phyloP scores from a whole-genome alignment of 768 basidiomycete genomes.

The Pulveroboletus frians region DNA sequence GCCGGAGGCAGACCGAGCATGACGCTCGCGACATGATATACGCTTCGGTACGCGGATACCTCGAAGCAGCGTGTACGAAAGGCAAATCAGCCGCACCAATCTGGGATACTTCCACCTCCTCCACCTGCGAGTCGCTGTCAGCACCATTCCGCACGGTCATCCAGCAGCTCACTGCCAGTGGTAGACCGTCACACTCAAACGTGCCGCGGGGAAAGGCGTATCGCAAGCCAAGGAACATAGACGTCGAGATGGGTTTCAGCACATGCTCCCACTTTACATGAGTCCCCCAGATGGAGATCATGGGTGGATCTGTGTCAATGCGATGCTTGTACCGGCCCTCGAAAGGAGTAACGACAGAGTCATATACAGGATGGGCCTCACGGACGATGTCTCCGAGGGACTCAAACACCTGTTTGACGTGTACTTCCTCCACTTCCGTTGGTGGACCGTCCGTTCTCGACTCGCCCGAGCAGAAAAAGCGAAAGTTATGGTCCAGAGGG shows the following conservation, averaged over 20 bases:
- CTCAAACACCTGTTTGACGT: constrained; percentile 15
- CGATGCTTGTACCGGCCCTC: background rate
- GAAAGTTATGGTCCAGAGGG: constrained; percentile 8
- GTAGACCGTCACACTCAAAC: background rate
- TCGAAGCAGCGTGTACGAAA: constrained; percentile 5
- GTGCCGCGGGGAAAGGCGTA: constrained; percentile 3
- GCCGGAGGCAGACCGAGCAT: constrained; percentile 22
- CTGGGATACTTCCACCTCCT: constrained; percentile 3
- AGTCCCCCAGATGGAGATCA: constrained; percentile 7
- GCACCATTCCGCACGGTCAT: background rate
- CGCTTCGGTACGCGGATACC: constrained; percentile 13
- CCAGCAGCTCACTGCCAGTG: background rate
- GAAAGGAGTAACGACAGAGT: background rate
- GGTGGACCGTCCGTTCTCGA: no score
- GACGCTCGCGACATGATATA: constrained; percentile 18
- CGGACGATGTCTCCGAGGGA: constrained; percentile 3
- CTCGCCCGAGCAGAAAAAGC: constrained; percentile 17
- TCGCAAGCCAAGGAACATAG: background rate
- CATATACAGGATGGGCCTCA: constrained; percentile 4
- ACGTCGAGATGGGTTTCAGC: constrained; percentile 7
- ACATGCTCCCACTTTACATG: constrained; percentile 8
- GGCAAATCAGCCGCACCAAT: constrained; percentile 11
- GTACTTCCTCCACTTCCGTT: constrained; percentile 5
- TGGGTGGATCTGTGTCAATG: constrained; percentile 6
- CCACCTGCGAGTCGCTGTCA: background rate